Base-by-base conservation (phyloP, 305 asterid species). In the Fraxinus xanthoxyloides region DNA sequence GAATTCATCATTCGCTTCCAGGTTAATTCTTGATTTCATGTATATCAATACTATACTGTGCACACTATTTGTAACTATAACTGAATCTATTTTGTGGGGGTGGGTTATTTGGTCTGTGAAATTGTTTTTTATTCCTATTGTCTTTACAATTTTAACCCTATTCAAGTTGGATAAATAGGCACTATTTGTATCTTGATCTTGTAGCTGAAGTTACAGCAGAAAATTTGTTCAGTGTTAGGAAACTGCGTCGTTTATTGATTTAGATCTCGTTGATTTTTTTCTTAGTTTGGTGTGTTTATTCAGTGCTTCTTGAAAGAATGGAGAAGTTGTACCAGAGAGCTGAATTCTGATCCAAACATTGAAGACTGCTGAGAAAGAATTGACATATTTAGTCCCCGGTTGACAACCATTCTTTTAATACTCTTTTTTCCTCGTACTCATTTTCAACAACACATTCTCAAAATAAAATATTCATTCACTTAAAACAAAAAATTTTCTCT, bases 1-100 rank as follows among this genome's bases (percentile, higher is more conserved):
- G 98, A 93, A 38, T 92, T 94, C 80, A 90, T 96, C 79, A 93
- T 94, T 88, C 94, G 97, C 70, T 85, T 94, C 76, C 98, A 96
- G 99, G 98, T 95, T 76, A 32, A 54, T 40, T 30, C 54, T 65
- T 28, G 75, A 69, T 30, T 61, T 65, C 73, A 28, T 26, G 35
- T 28, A 24, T 24, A 28, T 65, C 72, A 61, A 61, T 63, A 24
- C 7, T 63, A 2, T 0, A 63, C 28, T 63, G 72, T 63, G 72
- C 34, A 23, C n/a, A 8, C 34, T 21, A 61, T 61, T 24, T 23
- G 30, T 59, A 59, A 1, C 69, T 19, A 21, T 19, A 61, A 9
- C 13, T 7, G 31, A 23, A 7, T 59, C 30, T 59, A 2, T 23
- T 59, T 21, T 59, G 30, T 21, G 4, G 13, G 13, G 31, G 70